Evolutionary conservation across 352 stramenopile species (phyloP), one percentile per base, ranked within the genome.

Genomic region (Pythium chondricola): DNA sequence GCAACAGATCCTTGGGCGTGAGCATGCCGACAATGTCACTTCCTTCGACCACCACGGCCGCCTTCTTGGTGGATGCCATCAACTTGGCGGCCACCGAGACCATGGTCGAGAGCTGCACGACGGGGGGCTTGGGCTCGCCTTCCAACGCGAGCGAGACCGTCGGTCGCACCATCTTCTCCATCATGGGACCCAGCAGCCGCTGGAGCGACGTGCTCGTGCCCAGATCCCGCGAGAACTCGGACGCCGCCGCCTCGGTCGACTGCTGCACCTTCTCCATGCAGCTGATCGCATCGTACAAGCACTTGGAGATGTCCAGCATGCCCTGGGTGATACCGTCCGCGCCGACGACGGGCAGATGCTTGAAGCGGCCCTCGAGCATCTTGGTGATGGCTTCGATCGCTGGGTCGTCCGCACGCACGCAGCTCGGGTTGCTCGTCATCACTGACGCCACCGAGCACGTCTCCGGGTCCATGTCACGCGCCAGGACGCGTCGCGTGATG

Each of bases 241-340:
- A 80, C 21, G 83, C 82, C 3, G 83, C 82, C 1, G 71, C 68
- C 52, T 92, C 82, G 0, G 81, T 92, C 18, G 80, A 89, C 48
- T 90, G 77, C 54, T 93, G 83, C n/a, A 90, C 82, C 31, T 79
- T 86, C 41, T 93, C 83, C 74, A 93, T 73, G 58, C 79, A 87
- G 18, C 69, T 87, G 53, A 95, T 93, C 13, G 84, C 84, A 42
- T 95, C 84, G 38, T 91, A 89, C 4, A 95, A 54, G 51, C 83
- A 93, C 65, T 95, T 95, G 44, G 84, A 91, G 33, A 95, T 93
- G 36, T 95, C 81, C n/a, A 95, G 59, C 77, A 95, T 92, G 25
- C 82, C 81, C 43, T 83, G 72, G 18, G 89, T 72, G 4, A 71
- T 76, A 21, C 81, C 83, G 27, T 91, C 75, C 0, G 62, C 52